Base-by-base conservation (phyloP, 768 basidiomycete species). In the Leucogyrophana mollusca region DNA sequence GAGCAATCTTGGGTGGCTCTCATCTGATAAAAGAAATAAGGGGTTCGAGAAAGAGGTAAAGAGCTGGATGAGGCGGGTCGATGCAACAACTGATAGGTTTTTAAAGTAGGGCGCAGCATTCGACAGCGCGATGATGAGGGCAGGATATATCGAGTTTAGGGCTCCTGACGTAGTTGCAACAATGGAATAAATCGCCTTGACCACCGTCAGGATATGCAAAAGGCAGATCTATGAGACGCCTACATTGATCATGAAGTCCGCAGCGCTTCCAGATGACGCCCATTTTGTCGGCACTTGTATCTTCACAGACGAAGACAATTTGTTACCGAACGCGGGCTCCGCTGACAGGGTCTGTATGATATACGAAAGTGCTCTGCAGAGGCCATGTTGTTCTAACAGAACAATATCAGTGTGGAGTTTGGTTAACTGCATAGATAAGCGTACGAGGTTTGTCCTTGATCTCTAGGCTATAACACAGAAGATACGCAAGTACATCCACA, bases 401-500 rank as follows among this genome's bases (percentile, higher is more conserved):
- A 11, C 9, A 32, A 3, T 27, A 27, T 53, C n/a, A 58, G 45
- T 40, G 47, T 14, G 9, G 27, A 30, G 13, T 45, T 13, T 37
- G 8, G 17, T 25, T 41, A 27, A 17, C 38, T 48, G 27, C 23
- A 32, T 43, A 38, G 14, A 38, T 9, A 35, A 30, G 66, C 83
- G 61, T 60, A 95, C 93, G 83, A 50, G 93, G 88, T 67, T 91
- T 92, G 59, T 97, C 94, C 65, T 96, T 96, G 59, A 93, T 83
- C 50, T 94, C 91, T 21, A 96, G 72, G 40, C 81, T 81, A 60
- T 87, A 87, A 56, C 87, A 86, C 11, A 96, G 67, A 27, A 95
- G 76, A 62, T 89, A 85, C 0, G 79, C 87, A 21, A 92, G 69
- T 4, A 94, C 59, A 57, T 94, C 88, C 63, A 81, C 82, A 2